Percentiles rank a stretch among this genome's conserved stretches.
Evolutionary conservation across 176 grass and related monocot species (phyloP).

Genomic region (Luzula sylvatica): DNA sequence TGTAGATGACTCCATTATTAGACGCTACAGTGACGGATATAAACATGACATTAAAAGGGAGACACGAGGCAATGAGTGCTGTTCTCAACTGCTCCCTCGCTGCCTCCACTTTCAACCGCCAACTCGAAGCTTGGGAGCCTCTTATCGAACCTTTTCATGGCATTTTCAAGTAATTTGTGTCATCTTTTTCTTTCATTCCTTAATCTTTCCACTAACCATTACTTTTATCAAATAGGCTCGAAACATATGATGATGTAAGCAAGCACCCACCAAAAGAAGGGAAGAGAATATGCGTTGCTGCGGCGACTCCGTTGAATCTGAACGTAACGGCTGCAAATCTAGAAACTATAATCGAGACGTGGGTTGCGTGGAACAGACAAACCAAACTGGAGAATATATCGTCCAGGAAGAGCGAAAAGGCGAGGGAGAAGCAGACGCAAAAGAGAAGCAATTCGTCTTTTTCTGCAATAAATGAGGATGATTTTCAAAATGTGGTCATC

Average conservation of each 20-base stretch:
- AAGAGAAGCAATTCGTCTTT: constrained; percentile 30
- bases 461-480: constrained; percentile 87
- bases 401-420: constrained; percentile 50
- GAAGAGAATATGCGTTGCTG: constrained; percentile 76
- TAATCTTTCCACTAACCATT: neutral
- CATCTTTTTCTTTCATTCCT: constrained; percentile 3
- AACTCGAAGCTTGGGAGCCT: constrained; percentile 93
- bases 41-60: constrained; percentile 86
- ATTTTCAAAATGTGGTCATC: constrained; percentile 77
- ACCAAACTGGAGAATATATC: constrained; percentile 61
- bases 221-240: constrained; percentile 81
- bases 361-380: constrained; percentile 84
- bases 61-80: constrained; percentile 82
- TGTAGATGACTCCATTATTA: constrained; percentile 88
- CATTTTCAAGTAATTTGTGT: constrained; percentile 79
- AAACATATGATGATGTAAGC: constrained; percentile 73
- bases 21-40: constrained; percentile 74
- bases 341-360: constrained; percentile 79
- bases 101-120: constrained; percentile 93
- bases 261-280: constrained; percentile 66
- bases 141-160: constrained; percentile 98
- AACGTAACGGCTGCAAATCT: constrained; percentile 83
- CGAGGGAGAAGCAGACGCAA: constrained; percentile 27
- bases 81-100: constrained; percentile 89
- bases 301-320: constrained; percentile 63